phyloP scores from a whole-genome alignment of 257 asterid species.

The Solanum stenotomum region DNA sequence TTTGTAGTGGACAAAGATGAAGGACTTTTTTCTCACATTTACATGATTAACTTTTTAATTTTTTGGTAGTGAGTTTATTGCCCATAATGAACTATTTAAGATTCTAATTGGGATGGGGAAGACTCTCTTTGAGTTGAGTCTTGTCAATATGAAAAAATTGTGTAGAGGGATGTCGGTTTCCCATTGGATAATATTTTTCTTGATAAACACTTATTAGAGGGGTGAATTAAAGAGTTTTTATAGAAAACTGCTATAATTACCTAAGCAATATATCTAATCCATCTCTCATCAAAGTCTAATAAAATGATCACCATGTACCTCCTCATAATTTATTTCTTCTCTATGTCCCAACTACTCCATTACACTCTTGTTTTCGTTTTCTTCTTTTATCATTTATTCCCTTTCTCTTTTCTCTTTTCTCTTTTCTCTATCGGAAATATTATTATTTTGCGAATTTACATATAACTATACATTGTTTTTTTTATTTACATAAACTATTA shows the following conservation, averaged over 20 bases:
- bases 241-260: neutral
- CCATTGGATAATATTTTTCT: constrained; percentile 14
- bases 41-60: constrained; percentile 24
- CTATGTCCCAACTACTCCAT: constrained; percentile 16
- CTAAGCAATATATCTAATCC: constrained; percentile 19
- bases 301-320: neutral
- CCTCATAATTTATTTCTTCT: constrained; percentile 2
- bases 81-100: constrained; percentile 24
- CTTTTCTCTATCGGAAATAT: neutral
- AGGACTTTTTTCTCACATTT: constrained; percentile 37
- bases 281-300: constrained; percentile 15
- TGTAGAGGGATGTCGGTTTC: constrained; percentile 13
- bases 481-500: neutral
- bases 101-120: constrained; percentile 19
- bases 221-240: neutral
- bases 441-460: no score
- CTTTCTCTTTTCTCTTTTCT: no score
- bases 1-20: constrained; percentile 47
- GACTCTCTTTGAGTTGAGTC: constrained; percentile 47
- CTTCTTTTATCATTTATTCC: neutral
- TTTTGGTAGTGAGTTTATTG: constrained; percentile 25
- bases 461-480: no score
- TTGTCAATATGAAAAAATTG: constrained; percentile 37
- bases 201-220: constrained; percentile 10
- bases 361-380: neutral